Evolutionary conservation across 2,329 filamentous ascomycete species (phyloP), one percentile per base, ranked within the genome.

Genomic region (Trichothecium sympodiale): DNA sequence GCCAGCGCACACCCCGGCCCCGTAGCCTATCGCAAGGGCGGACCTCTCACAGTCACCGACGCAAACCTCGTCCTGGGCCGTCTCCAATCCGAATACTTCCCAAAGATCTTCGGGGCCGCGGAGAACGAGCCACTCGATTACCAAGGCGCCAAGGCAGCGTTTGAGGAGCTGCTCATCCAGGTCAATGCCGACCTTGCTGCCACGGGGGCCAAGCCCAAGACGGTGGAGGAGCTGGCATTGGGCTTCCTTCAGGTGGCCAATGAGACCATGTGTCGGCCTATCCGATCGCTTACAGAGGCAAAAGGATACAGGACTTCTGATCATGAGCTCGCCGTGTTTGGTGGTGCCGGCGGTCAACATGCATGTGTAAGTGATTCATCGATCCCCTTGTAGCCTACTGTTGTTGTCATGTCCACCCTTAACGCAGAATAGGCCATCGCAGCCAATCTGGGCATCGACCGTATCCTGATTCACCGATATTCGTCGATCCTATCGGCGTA

Each of bases 201-300:
- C 23, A 28, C 35, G 3, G 29, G 35, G 8, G 31, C 35, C 16
- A 31, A 40, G 33, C 31, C 27, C 14, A 36, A 31, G 52, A 70
- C 80, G 1, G 62, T 80, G 1, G 87, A 94, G 49, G 83, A 93
- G 52, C 81, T 94, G 3, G 88, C 88, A 0, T 85, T 84, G 46
- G 88, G 88, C 0, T 94, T 94, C 53, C 69, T 94, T 53, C 83
- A 85, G n/a, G 85, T 94, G 33, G 86, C 87, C 3, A 93, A 94
- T 48, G 86, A 91, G 60, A 80, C 84, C 13, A 94, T 94, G 87
- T 86, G 83, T 3, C 69, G 88, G 29, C 88, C 88, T 0, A 95
- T 95, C 43, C 71, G 88, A 28, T 89, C 85, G 18, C 71, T 94
- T 43, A 95, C 88, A 0, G 88, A 95, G 55, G 87, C 87, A 17